phyloP scores from a whole-genome alignment of 176 grass and related monocot genomes.

The Bromus sterilis region DNA sequence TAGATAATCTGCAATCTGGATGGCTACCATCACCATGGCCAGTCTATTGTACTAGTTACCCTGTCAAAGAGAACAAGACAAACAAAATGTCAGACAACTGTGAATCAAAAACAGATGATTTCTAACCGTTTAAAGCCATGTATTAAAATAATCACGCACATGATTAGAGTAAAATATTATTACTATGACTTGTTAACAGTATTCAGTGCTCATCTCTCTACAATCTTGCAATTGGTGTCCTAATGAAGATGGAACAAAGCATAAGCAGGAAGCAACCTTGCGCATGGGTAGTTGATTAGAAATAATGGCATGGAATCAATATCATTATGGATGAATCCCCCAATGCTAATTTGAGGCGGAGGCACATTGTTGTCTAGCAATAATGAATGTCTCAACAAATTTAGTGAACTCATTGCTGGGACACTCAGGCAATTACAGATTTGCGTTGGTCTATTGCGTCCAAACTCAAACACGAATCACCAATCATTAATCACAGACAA shows the following conservation, averaged over 20 bases:
- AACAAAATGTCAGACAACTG: neutral
- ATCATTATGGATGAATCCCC: neutral
- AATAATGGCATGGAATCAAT: neutral
- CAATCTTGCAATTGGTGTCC: neutral
- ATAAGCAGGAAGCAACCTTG: neutral
- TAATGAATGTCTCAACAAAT: neutral
- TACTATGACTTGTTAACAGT: neutral
- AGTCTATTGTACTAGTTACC: conserved; percentile 14
- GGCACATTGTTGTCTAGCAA: neutral
- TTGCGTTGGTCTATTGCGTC: neutral
- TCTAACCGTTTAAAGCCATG: neutral
- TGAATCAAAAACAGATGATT: neutral
- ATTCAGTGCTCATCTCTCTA: neutral
- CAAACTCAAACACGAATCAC: conserved; percentile 1
- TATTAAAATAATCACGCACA: neutral
- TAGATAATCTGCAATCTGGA: conserved; percentile 10
- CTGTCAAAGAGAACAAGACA: conserved; percentile 23
- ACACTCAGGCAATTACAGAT: neutral
- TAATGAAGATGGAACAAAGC: neutral
- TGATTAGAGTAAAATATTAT: neutral
- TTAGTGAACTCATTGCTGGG: neutral
- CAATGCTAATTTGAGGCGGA: neutral
- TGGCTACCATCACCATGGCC: conserved; percentile 1
- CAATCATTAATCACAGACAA: neutral
- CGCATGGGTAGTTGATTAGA: neutral